Conservation (phyloP, 495 filamentous ascomycete genomes). For the Podospora fimiseda region DNA sequence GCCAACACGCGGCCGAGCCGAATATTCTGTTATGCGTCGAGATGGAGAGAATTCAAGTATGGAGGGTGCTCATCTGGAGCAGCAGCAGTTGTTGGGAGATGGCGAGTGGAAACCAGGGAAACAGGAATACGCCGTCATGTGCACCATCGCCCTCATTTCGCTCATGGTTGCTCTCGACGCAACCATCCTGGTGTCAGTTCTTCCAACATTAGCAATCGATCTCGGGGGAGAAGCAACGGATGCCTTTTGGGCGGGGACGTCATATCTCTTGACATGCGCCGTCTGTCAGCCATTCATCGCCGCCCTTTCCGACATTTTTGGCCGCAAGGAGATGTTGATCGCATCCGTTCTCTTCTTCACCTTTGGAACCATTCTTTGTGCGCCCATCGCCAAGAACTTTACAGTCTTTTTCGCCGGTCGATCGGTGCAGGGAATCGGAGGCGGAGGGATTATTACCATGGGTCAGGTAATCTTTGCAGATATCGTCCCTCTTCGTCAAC, state of each 20-base stretch:
- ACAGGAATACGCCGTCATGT: slow-evolving; percentile 36
- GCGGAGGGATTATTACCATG: slow-evolving; percentile 74
- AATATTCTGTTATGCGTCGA: neutral
- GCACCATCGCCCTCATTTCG: slow-evolving; percentile 38
- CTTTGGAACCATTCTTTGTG: slow-evolving; percentile 41
- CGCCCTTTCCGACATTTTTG: slow-evolving; percentile 47
- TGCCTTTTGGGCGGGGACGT: slow-evolving; percentile 52
- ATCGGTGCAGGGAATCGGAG: slow-evolving; percentile 74
- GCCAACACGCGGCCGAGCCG: neutral
- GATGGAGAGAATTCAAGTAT: neutral
- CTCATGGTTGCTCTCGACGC: slow-evolving; percentile 51
- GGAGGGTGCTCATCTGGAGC: slow-evolving; percentile 11
- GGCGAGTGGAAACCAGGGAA: slow-evolving; percentile 30
- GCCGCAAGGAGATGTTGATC: slow-evolving; percentile 42
- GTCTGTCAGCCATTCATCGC: slow-evolving; percentile 45
- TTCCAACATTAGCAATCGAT: slow-evolving; percentile 36
- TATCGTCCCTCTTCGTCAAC: slow-evolving; percentile 35
- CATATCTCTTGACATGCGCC: slow-evolving; percentile 44
- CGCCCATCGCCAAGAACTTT: slow-evolving; percentile 30
- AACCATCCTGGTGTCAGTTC: slow-evolving; percentile 44
- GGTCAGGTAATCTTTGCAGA: slow-evolving; percentile 68
- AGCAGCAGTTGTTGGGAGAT: slow-evolving; percentile 11
- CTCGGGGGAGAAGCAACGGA: slow-evolving; percentile 40
- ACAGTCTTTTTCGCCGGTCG: slow-evolving; percentile 68
- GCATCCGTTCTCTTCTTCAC: slow-evolving; percentile 34